Evolutionary conservation across 2,329 filamentous ascomycete genomes (phyloP).

Genomic region (Aureobasidium sp.): DNA sequence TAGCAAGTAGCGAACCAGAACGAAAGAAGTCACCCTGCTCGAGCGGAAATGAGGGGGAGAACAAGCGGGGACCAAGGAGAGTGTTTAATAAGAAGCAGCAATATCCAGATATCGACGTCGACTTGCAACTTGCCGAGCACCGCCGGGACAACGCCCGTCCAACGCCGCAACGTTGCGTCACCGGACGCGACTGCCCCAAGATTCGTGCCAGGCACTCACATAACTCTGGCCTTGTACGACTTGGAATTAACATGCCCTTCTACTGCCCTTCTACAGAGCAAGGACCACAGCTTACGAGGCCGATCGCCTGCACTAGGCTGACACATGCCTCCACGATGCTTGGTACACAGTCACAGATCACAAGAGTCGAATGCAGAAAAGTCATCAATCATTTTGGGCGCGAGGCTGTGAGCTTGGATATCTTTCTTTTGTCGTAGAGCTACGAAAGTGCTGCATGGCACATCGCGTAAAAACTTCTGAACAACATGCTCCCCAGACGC

Average conservation of each 20-base stretch:
- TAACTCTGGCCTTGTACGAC: neutral
- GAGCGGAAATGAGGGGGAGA: conserved; percentile 4
- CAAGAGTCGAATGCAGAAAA: neutral
- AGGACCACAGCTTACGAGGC: conserved; percentile 3
- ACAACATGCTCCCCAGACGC: conserved; percentile 16
- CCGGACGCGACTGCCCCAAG: conserved; percentile 1
- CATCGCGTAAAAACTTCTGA: conserved; percentile 7
- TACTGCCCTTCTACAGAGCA: neutral
- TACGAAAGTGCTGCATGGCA: conserved; percentile 15
- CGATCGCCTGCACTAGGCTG: neutral
- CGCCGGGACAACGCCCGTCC: conserved; percentile 5
- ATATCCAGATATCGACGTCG: neutral
- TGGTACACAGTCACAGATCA: neutral
- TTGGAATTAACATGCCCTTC: neutral
- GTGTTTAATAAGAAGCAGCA: conserved; percentile 9
- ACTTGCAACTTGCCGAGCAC: neutral
- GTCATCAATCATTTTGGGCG: conserved; percentile 11
- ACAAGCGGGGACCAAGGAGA: conserved; percentile 2
- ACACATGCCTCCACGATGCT: neutral
- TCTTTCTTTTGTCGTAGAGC: conserved; percentile 17
- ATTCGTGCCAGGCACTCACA: neutral
- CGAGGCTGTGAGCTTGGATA: conserved; percentile 16
- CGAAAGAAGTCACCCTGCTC: neutral
- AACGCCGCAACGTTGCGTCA: conserved; percentile 6
- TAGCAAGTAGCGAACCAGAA: neutral